Base-by-base conservation (phyloP, 2,329 filamentous ascomycete genomes). In the Aspergillaceae sp. region DNA sequence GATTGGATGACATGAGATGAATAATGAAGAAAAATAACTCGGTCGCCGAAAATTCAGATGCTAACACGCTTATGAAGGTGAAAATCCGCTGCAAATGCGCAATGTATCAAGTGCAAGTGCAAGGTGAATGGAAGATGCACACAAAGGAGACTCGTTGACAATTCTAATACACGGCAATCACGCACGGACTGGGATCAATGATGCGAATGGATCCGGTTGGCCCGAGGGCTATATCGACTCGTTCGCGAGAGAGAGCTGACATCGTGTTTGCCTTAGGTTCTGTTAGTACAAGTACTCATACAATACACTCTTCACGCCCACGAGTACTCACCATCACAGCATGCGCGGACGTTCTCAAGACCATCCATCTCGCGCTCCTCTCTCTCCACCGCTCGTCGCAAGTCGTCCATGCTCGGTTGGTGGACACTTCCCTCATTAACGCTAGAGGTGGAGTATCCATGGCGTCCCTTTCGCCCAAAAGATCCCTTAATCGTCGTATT, bases 261-360 rank as follows among this genome's bases (percentile, higher is more conserved):
- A 62, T 88, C 84, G 59, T 88, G 84, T 71, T 86, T 87, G 55
- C 84, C 82, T 29, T 33, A 29, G 29, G 2, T 29, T 42, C 7
- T n/a, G 7, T n/a, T 8, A 19, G 19, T 19, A 19, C 19, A 19
- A 19, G 19, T 2, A 19, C 19, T 19, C 19, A 19, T 19, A 19
- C 19, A 19, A 19, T 19, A 19, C 19, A 19, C 19, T 19, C 19
- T 19, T 19, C 19, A 19, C 19, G 19, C 19, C 19, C 19, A 19
- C 19, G 19, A 11, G 29, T 7, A 73, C 84, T 79, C 77, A 91
- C 90, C 92, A 78, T 97, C 92, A 68, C 92, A 98, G 72, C 92
- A 98, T 49, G 91, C 90, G 62, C 92, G 78, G 53, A 98, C 92
- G 65, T 98, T 96, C 74, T 97, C 91, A 58, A 97, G 75, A 51